These are phyloP conservation scores for Aspergillus taichungensis DNA, from an alignment of 495 filamentous ascomycete species.

Conservation along the genomic window DNA sequence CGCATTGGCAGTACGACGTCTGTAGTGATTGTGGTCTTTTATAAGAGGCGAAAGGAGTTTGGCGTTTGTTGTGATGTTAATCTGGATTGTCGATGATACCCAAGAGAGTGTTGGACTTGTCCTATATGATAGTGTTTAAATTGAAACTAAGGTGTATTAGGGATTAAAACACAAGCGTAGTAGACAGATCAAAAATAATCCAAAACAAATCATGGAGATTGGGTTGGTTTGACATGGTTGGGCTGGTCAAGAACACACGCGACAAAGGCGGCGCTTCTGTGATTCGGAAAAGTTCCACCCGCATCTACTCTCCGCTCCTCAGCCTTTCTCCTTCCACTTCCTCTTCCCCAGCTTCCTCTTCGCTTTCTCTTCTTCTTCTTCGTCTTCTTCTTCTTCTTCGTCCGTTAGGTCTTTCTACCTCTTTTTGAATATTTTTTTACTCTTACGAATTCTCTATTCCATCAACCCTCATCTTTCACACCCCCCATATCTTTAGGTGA, in stretches of 20 bases:
- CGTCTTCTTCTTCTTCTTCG: background rate
- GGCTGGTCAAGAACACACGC: constrained; percentile 7
- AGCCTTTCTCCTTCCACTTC: constrained; percentile 10
- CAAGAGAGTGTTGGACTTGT: too few relatives aligned
- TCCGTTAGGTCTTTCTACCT: too few relatives aligned
- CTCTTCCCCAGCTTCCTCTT: constrained; percentile 8
- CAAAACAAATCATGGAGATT: too few relatives aligned
- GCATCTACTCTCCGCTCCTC: constrained; percentile 18
- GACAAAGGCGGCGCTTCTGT: constrained; percentile 18
- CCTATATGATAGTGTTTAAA: too few relatives aligned
- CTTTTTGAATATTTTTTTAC: background rate
- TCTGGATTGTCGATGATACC: too few relatives aligned
- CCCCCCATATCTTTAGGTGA: too few relatives aligned
- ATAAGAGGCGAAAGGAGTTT: too few relatives aligned
- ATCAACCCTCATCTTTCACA: background rate
- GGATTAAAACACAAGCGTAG: too few relatives aligned
- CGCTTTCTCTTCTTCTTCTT: constrained; percentile 5
- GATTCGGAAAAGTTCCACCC: constrained; percentile 34
- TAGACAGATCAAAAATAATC: background rate
- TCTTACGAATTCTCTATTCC: background rate
- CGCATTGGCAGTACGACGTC: too few relatives aligned
- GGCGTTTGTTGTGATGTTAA: too few relatives aligned
- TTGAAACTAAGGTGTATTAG: too few relatives aligned
- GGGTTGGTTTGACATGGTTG: background rate
- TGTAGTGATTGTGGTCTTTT: too few relatives aligned